Base-by-base conservation (phyloP, 768 basidiomycete genomes). In the Mycena amicta region DNA sequence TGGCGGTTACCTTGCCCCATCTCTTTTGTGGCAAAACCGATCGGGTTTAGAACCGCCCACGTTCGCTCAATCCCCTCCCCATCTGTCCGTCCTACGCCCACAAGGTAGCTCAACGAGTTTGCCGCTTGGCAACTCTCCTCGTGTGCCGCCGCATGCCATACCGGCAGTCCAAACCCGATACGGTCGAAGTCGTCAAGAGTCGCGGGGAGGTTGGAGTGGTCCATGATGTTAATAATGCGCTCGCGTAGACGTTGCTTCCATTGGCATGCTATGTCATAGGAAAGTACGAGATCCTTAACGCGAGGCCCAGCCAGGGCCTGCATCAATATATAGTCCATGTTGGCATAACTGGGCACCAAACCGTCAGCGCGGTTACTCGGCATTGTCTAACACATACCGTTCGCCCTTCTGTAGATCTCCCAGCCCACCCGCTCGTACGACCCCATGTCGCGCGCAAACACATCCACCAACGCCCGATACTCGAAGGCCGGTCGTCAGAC, bases 1-100 rank as follows among this genome's bases (percentile, higher is more conserved):
- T 65, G 51, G 0, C 66, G 55, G 0, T 60, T 49, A 0, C 70
- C 69, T 0, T 66, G 60, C 0, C 67, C 68, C 72, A 73, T 75
- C 29, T 76, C 72, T 6, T 66, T 64, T 0, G 70, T 74, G 23
- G 67, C 8, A 18, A 55, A 51, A 1, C 67, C 63, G 0, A 58
- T 57, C 0, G 54, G 46, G 47, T 75, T 73, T 4, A 66, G 37
- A 0, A n/a, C n/a, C n/a, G n/a, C n/a, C n/a, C n/a, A n/a, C n/a
- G n/a, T n/a, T n/a, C n/a, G n/a, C n/a, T n/a, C n/a, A n/a, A n/a
- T n/a, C n/a, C n/a, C n/a, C n/a, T n/a, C n/a, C n/a, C n/a, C n/a
- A n/a, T n/a, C n/a, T 5, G 55, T 49, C 12, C 30, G 52, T 12
- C 57, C 56, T 2, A 41, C 37, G 18, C 63, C 54, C 11, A 51